phyloP scores from a whole-genome alignment of 768 basidiomycete genomes.

The Boletus rufocinnamomeus region DNA sequence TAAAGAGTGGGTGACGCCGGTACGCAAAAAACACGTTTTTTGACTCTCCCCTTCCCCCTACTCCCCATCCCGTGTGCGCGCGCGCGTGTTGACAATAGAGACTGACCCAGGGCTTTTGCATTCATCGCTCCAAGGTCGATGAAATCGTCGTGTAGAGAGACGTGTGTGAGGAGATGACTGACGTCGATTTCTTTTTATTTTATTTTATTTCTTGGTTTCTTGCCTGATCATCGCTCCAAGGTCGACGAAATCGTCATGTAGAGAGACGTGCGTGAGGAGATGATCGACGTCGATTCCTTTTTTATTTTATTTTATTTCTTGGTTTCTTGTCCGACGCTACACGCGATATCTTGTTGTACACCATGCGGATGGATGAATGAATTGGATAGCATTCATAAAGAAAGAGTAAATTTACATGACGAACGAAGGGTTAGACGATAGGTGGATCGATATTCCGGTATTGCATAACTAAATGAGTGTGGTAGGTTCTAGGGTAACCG shows the following conservation, averaged over 20 bases:
- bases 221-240: conserved; percentile 43
- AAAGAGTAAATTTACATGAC: conserved; percentile 16
- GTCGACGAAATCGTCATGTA: conserved; percentile 58
- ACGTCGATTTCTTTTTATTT: neutral
- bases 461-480: conserved; percentile 21
- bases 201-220: neutral
- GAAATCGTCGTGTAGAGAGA: conserved; percentile 45
- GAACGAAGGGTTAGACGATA: conserved; percentile 27
- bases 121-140: conserved; percentile 68
- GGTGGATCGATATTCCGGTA: conserved; percentile 24
- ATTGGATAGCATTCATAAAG: conserved; percentile 21
- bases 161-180: neutral
- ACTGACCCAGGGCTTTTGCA: conserved; percentile 52
- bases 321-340: neutral
- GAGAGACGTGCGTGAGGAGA: too few species aligned
- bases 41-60: neutral
- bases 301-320: too few species aligned
- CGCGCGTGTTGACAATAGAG: neutral
- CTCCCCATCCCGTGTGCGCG: neutral
- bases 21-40: conserved; percentile 30
- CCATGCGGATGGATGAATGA: neutral
- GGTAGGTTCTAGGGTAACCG: conserved; percentile 6
- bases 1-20: conserved; percentile 90
- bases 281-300: neutral
- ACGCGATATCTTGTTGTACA: neutral